These are phyloP conservation scores for Aspergillus bridgeri DNA, from an alignment of 495 filamentous ascomycete species.

Conservation along the genomic window DNA sequence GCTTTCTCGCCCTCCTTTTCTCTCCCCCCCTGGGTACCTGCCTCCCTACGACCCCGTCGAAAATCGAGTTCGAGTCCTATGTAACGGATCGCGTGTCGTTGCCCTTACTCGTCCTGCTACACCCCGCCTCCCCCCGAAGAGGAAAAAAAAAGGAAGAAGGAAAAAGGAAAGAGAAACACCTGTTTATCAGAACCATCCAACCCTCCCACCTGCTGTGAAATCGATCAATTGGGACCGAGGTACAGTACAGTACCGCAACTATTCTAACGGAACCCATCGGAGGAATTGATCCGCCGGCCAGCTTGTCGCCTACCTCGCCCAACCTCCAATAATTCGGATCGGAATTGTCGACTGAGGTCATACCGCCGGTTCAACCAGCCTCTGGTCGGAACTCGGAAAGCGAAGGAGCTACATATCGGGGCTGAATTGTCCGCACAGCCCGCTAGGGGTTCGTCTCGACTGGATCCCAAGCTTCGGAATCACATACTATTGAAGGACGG, in stretches of 20 bases:
- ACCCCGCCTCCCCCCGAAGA: conserved; percentile 17
- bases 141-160: no score
- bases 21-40: not conserved
- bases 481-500: not conserved
- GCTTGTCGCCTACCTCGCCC: not conserved
- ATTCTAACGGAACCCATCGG: not conserved
- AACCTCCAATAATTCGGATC: not conserved
- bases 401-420: not conserved
- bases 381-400: not conserved
- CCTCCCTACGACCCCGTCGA: conserved; percentile 14
- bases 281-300: not conserved
- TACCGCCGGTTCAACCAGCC: not conserved
- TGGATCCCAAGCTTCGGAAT: conserved; percentile 2
- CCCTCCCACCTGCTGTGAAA: not conserved
- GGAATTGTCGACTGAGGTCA: not conserved
- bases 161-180: no score
- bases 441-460: not conserved
- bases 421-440: not conserved
- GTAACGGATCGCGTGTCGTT: conserved; percentile 35
- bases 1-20: not conserved
- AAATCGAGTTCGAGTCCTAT: conserved; percentile 29
- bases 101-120: conserved; percentile 26
- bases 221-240: not conserved
- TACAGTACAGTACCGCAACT: no score
- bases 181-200: conserved; percentile 13